Evolutionary conservation across 805 yeast genomes (phyloP).

Genomic region (Lipomyces chichibuensis): DNA sequence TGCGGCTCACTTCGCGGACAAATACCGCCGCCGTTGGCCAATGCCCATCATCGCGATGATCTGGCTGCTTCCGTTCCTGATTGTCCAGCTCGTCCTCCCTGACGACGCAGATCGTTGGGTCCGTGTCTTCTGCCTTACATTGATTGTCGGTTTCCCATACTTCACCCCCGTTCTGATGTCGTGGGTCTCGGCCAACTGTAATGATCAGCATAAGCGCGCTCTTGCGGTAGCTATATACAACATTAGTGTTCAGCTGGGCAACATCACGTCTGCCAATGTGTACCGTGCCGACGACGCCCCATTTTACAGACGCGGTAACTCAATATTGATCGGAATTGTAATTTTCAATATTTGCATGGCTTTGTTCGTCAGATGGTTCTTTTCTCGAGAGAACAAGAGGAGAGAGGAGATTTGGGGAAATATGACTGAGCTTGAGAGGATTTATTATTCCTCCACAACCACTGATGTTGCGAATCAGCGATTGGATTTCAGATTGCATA

Average conservation of each 20-base stretch:
- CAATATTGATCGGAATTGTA: slow-evolving; percentile 23
- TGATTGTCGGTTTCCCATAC: slow-evolving; percentile 33
- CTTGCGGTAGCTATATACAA: slow-evolving; percentile 67
- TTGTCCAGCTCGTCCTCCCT: slow-evolving; percentile 24
- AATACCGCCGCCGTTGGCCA: slow-evolving; percentile 29
- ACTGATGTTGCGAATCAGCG: slow-evolving; percentile 60
- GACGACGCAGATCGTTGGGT: slow-evolving; percentile 23
- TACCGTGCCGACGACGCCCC: slow-evolving; percentile 64
- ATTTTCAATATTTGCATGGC: slow-evolving; percentile 27
- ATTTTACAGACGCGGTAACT: slow-evolving; percentile 62
- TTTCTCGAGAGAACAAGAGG: slow-evolving; percentile 39
- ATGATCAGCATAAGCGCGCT: slow-evolving; percentile 62
- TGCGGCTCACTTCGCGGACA: slow-evolving; percentile 32
- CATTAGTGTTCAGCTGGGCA: slow-evolving; percentile 64
- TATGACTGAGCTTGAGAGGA: slow-evolving; percentile 55
- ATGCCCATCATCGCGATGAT: slow-evolving; percentile 30
- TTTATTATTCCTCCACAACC: slow-evolving; percentile 52
- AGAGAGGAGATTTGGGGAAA: slow-evolving; percentile 55
- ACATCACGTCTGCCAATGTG: slow-evolving; percentile 58
- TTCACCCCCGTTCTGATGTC: slow-evolving; percentile 53
- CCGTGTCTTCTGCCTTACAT: slow-evolving; percentile 31
- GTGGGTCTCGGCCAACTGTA: slow-evolving; percentile 65
- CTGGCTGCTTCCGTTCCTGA: slow-evolving; percentile 31
- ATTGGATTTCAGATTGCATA: slow-evolving; percentile 52
- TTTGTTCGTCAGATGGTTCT: slow-evolving; percentile 39